A percentile compares a stretch with the other conserved stretches of the same genome.
Conservation (phyloP, 2,329 filamentous ascomycete species). For the Cordyceps javanica region DNA sequence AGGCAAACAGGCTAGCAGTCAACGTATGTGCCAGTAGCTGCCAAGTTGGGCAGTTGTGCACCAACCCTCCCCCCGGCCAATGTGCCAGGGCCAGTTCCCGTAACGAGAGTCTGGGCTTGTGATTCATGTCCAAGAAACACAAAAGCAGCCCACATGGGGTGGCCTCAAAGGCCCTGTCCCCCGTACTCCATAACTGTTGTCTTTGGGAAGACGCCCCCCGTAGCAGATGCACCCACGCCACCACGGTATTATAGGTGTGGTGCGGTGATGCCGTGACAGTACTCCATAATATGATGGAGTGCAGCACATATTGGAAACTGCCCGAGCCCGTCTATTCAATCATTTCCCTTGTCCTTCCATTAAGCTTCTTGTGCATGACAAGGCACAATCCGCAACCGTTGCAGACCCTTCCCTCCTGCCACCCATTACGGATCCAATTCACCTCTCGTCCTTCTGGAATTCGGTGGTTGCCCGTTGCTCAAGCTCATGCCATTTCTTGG, state of each 20-base stretch:
- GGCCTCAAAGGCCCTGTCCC: background rate
- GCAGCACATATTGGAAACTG: slow-evolving; percentile 6
- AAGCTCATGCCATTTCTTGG: background rate
- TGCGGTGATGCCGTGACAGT: slow-evolving; percentile 10
- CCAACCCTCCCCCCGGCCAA: background rate
- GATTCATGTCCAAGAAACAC: slow-evolving; percentile 1
- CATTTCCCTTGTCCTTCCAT: slow-evolving; percentile 8
- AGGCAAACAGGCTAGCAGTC: background rate
- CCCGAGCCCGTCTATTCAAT: background rate
- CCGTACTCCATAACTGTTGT: background rate
- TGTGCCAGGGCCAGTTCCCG: slow-evolving; percentile 3
- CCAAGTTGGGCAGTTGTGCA: slow-evolving; percentile 12
- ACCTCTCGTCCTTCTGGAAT: background rate
- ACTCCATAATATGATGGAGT: slow-evolving; percentile 12
- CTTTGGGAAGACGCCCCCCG: background rate
- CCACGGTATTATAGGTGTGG: slow-evolving; percentile 5
- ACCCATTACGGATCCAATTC: background rate
- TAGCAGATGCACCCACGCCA: slow-evolving; percentile 2
- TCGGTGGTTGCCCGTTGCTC: background rate
- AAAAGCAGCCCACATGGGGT: slow-evolving; percentile 9
- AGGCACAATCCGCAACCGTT: slow-evolving; percentile 4
- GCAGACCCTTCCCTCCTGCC: background rate
- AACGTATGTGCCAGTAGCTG: slow-evolving; percentile 10
- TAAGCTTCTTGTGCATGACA: slow-evolving; percentile 10
- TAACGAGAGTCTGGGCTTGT: slow-evolving; percentile 8